Percentiles rank a stretch among this genome's conserved stretches.
Conservation (phyloP, 192 early-diverging fungal genomes). For the Mortierella alpina region DNA sequence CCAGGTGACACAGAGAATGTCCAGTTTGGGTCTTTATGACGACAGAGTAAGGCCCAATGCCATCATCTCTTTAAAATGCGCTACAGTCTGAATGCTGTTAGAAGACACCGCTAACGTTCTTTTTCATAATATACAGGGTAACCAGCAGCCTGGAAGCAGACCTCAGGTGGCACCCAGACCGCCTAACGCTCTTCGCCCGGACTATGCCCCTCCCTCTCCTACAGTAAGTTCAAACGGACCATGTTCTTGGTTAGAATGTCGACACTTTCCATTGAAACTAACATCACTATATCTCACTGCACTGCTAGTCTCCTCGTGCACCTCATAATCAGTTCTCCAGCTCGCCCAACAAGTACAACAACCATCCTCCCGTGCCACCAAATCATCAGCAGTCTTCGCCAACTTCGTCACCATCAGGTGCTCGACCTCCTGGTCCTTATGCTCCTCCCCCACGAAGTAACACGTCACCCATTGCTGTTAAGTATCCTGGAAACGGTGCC, state of each 20-base stretch:
- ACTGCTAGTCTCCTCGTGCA: conserved; percentile 31
- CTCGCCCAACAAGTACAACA: conserved; percentile 26
- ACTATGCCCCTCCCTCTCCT: conserved; percentile 46
- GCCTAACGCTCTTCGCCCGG: conserved; percentile 37
- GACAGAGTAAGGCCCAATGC: conserved; percentile 23
- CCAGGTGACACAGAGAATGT: conserved; percentile 40
- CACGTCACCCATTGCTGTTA: conserved; percentile 45
- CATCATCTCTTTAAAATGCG: background rate
- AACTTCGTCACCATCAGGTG: conserved; percentile 23
- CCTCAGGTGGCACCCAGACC: conserved; percentile 54
- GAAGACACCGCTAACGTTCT: background rate
- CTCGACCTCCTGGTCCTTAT: conserved; percentile 36
- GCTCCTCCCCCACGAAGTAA: conserved; percentile 29
- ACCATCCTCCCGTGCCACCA: conserved; percentile 12
- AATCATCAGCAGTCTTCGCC: conserved; percentile 30
- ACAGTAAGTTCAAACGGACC: conserved; percentile 28
- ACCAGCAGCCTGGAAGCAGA: conserved; percentile 43
- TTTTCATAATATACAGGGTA: conserved; percentile 16
- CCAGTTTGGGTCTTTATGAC: conserved; percentile 39
- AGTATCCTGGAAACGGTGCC: conserved; percentile 18
- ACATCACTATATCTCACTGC: background rate
- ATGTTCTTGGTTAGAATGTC: background rate
- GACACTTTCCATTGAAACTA: background rate
- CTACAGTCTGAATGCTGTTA: background rate
- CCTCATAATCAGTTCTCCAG: conserved; percentile 31